Base-by-base conservation (phyloP, 441 rosid species). In the Geranium incanum region DNA sequence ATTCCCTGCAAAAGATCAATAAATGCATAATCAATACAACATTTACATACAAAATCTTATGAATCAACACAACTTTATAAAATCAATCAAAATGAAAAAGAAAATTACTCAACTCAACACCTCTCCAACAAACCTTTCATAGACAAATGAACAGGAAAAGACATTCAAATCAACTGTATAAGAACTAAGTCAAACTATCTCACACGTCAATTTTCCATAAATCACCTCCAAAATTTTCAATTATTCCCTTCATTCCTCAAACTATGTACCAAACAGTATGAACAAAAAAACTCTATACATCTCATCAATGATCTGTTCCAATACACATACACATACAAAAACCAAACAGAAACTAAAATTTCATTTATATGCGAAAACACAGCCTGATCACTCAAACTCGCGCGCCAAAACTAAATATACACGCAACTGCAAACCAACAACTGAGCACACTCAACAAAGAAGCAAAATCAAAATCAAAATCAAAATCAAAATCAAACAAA, bases 1-100 rank as follows among this genome's bases (percentile, higher is more conserved):
- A 55, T 55, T n/a, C n/a, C 62, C 62, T 55, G 62, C 62, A 55
- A 55, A 55, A 55, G 41, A 59, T 23, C 1, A 69, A 19, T 2
- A n/a, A 62, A 45, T 33, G 36, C 4, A 12, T 15, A 67, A 36
- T 36, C 38, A 6, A 36, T 23, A 70, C 43, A 36, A 36, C 16
- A 23, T 23, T 43, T 39, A 59, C 55, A 55, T 9, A 52, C 15
- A 38, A 33, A 70, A 55, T 37, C 65, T 23, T 33, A 28, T 6
- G 19, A 70, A 13, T 13, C 19, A 69, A 45, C 13, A 13, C 7
- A 71, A 41, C 0, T 16, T 38, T 16, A 62, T 0, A 57, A n/a
- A 6, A 55, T 55, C 19, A 52, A 52, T 12, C n/a, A 48, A 2
- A 43, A 43, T 11, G n/a, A 12, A 48, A 48, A 48, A 13, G 15